Base-by-base conservation (phyloP, 2,329 filamentous ascomycete genomes). In the Fusarium udum region DNA sequence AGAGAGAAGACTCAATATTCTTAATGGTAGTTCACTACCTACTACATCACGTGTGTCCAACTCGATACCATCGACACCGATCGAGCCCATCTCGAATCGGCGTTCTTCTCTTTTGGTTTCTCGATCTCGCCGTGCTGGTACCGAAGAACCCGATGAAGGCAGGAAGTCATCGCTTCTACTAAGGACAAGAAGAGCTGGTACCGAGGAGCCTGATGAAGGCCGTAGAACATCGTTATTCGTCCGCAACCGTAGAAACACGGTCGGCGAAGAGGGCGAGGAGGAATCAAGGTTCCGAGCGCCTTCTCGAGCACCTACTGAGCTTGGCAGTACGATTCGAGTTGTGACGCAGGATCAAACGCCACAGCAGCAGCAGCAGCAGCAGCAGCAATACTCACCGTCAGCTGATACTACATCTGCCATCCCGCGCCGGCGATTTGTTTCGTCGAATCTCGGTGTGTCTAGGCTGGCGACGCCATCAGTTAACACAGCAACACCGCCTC, bases 261-360 rank as follows among this genome's bases (percentile, higher is more conserved):
- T 85, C 36, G 84, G 84, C 20, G 84, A 86, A 37, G 84, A 88
- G 4, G 86, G 87, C 9, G 75, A 78, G 13, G 86, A 88, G 3
- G 86, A 87, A 26, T 51, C 78, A n/a, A 82, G 84, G 37, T 85
- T 87, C 71, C 86, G 87, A n/a, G 84, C 87, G 6, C 88, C 89
- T 3, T 91, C 90, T 8, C 84, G 90, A 31, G 89, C 89, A 8
- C 81, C 84, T 40, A 91, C 89, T 2, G 90, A 92, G 67, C 84
- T 87, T 59, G 85, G 83, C 59, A 85, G 83, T 34, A 77, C 80
- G 71, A 68, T 85, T 82, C 74, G 80, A 46, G 64, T 66, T 42
- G 65, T 71, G n/a, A 65, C 76, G 20, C 76, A 77, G 32, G 80
- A 83, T 46, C 77, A 77, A 34, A 48, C 72, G 3, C 59, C 73